Evolutionary conservation across 495 filamentous ascomycete species (phyloP), one percentile per base, ranked within the genome.

Genomic region (Halenospora varia): DNA sequence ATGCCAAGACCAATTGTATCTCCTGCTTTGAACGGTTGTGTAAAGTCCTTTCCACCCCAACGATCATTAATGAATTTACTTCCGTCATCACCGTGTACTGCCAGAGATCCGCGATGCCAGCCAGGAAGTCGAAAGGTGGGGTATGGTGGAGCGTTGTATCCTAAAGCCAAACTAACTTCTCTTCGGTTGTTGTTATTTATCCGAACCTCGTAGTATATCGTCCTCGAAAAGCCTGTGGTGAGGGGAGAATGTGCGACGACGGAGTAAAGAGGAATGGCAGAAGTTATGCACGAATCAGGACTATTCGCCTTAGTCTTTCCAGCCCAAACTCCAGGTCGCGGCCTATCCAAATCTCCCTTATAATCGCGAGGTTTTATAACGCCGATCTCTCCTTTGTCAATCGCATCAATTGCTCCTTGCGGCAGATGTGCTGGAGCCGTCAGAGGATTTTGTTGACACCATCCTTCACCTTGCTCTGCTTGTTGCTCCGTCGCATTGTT

Each of bases 21-120:
- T 19, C 76, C 78, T 0, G 63, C 58, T 10, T 60, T 60, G 55
- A 82, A 82, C 13, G 77, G 74, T 26, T 55, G 15, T 10, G 78
- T 73, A 66, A 97, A 96, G 53, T 85, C 77, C 59, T 81, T 84
- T 2, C 93, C 93, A 20, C 93, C 93, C 76, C 79, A 91, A 1
- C 81, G 80, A 66, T 97, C 89, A 73, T 96, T 95, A 58, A 94
- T 78, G 68, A 89, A 97, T 61, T 83, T 79, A 62, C 88, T 84
- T 10, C 93, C 93, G 69, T 97, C 93, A 67, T 97, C 93, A 2
- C 88, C 88, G 63, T 96, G 94, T 10, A 97, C 85, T 6, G 80
- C 93, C n/a, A 96, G 65, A 46, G 85, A 88, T 1, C 82, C 92
- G 25, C 92, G 76, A 66, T 97, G 86, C 93, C 93, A 97, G 1